Evolutionary conservation across 306 rosid species (phyloP).

Genomic region (Ceratonia siliqua): DNA sequence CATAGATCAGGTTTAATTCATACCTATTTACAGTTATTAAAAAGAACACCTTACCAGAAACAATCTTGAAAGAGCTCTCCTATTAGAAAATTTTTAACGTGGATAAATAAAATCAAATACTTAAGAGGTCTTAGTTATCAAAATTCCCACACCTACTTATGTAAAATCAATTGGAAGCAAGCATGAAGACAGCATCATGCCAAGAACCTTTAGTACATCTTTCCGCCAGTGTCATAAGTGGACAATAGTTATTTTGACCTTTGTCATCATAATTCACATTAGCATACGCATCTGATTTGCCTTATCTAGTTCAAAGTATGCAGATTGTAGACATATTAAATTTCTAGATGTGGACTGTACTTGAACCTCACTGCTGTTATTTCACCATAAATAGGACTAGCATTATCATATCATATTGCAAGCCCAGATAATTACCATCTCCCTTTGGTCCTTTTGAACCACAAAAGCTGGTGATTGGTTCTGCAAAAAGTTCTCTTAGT

Average conservation of each 20-base stretch:
- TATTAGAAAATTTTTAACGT: neutral
- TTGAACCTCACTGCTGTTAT: neutral
- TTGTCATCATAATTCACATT: neutral
- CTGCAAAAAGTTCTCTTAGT: neutral
- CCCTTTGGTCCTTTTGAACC: neutral
- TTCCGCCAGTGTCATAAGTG: neutral
- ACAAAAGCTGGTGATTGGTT: neutral
- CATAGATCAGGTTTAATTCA: neutral
- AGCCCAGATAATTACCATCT: constrained; percentile 16
- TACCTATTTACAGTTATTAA: neutral
- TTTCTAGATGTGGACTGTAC: neutral
- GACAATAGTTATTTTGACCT: neutral
- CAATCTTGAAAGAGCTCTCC: neutral
- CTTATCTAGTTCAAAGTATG: neutral
- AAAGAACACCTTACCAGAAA: too few relatives aligned
- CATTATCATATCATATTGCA: constrained; percentile 1
- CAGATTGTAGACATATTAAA: neutral
- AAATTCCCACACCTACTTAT: neutral
- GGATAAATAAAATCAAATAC: neutral
- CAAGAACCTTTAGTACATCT: neutral
- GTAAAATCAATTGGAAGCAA: neutral
- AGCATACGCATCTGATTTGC: neutral
- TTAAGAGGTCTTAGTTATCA: neutral
- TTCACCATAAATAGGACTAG: constrained; percentile 15
- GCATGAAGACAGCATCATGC: neutral